phyloP scores from a whole-genome alignment of 2,329 filamentous ascomycete genomes.

The Diaporthe nobilis region DNA sequence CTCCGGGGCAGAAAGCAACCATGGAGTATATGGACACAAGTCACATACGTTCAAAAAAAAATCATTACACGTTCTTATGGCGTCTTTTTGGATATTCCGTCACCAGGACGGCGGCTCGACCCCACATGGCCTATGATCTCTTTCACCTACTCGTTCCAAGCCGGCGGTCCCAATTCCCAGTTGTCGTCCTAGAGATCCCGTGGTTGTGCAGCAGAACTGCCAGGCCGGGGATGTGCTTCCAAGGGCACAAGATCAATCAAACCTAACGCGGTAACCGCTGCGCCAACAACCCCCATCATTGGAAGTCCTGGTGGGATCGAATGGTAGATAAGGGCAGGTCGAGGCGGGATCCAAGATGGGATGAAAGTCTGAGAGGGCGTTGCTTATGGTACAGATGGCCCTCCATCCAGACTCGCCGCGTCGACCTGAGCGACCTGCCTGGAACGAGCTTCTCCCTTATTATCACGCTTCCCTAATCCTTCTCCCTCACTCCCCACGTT shows the following conservation, averaged over 20 bases:
- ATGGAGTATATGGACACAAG: background rate
- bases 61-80: conserved; percentile 36
- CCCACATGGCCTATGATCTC: conserved; percentile 27
- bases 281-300: conserved; percentile 25
- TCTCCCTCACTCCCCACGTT: conserved; percentile 7
- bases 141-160: conserved; percentile 31
- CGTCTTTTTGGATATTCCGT: conserved; percentile 36
- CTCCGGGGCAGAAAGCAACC: background rate
- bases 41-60: conserved; percentile 9
- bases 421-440: background rate
- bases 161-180: conserved; percentile 16
- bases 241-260: conserved; percentile 13
- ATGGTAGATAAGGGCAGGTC: conserved; percentile 1
- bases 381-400: background rate
- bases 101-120: conserved; percentile 28
- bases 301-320: background rate
- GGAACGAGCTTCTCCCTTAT: background rate
- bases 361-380: background rate
- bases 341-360: background rate
- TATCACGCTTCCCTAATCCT: background rate
- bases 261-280: conserved; percentile 29
- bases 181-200: conserved; percentile 25
- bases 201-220: conserved; percentile 32
- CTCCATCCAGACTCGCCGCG: background rate
- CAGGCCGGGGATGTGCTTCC: conserved; percentile 35